Base-by-base conservation (phyloP, 2,329 filamentous ascomycete genomes). In the Leptographium galeiforme region DNA sequence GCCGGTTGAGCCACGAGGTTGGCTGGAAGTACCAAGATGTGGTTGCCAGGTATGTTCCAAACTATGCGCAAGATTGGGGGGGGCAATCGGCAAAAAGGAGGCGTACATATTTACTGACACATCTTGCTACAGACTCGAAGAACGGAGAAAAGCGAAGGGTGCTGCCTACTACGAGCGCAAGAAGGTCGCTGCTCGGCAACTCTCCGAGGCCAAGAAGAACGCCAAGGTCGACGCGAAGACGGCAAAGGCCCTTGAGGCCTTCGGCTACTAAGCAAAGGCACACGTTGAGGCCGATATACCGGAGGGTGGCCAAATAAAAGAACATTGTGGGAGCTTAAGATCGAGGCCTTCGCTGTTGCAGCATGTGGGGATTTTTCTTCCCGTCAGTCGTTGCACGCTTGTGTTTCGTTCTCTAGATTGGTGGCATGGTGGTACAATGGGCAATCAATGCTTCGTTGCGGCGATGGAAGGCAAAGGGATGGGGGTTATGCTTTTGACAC, bases 1-100 rank as follows among this genome's bases (percentile, higher is more conserved):
- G 93, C 66, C 85, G 93, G 77, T 80, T 98, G 70, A 93, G 88
- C 75, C 90, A 96, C 77, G 93, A 98, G 81, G 93, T 97, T 70
- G 93, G 93, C 78, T 98, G 93, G 93, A 98, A 98, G 81, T 97
- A 98, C 86, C 87, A 96, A 82, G 91, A 96, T 72, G 90, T 98
- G 70, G 93, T 98, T 77, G 86, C 85, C 68, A 89, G 88, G 90
- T 97, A 78, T 69, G 89, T 86, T 33, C 32, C 38, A 14, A n/a
- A 38, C 40, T 16, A 2, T 13, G 12, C 25, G 14, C 43, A 13
- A 16, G 19, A 45, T 10, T 13, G 8, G 4, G 8, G 40, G 6
- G 40, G 4, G 8, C 8, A 16, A 8, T 18, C n/a, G 16, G 40
- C 40, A 6, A 30, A 7, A 16, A 36, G 10, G 8, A 5, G n/a